Evolutionary conservation across 2,329 filamentous ascomycete genomes (phyloP), one percentile per base, ranked within the genome.

Genomic region (Aspergillus tamarii): DNA sequence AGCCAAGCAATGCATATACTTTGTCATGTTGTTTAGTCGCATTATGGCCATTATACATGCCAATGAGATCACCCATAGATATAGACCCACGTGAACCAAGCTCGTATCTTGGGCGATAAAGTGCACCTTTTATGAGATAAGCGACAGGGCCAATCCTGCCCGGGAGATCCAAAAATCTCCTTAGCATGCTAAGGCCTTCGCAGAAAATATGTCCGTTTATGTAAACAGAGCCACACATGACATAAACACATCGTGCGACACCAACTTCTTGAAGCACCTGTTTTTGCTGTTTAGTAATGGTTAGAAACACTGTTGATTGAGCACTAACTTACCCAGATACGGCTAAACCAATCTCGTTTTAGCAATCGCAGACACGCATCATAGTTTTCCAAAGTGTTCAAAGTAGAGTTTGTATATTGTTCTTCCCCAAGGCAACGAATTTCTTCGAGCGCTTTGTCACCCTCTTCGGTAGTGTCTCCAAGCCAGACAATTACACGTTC

Each of bases 221-320:
- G 10, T 36, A 28, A 14, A 50, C 41, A 36, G n/a, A 41, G 12
- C 60, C 60, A 52, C 43, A 61, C 41, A 57, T 57, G 10, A 61
- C 14, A 19, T 6, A 21, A 36, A 61, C 30, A 23, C 7, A 50
- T 16, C 26, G 54, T 7, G 53, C 53, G 1, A 57, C 52, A 23
- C 53, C 60, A 30, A 61, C 60, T 16, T 61, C 60, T 4, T 61
- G 60, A 11, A 61, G 43, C 16, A 61, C 60, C 60, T 61, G 8
- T 21, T 45, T 8, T 8, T 2, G 3, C 10, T 32, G 12, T 23
- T 61, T 9, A 61, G 60, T 41, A 0, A 10, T n/a, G 1, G 16
- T n/a, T 41, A 2, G 2, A 10, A 0, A 10, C 4, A 26, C 0
- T 19, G 1, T 2, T 28, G 11, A 6, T 41, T 0, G 14, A 50